Evolutionary conservation across 352 stramenopile species (phyloP), one percentile per base, ranked within the genome.

Genomic region (Blastocystis sp.): DNA sequence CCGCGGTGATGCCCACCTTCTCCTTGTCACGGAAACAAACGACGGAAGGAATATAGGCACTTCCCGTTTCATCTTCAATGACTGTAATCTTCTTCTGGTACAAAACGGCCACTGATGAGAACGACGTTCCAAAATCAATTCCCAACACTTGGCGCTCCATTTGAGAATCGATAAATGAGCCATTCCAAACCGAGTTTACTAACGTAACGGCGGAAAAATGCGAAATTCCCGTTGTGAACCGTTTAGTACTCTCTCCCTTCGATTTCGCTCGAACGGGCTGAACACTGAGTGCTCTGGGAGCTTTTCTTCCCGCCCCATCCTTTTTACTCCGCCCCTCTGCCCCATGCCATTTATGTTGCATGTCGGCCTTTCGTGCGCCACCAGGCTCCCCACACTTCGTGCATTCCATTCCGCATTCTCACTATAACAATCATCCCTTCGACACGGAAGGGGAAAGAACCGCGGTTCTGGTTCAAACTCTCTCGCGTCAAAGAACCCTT

Each of bases 41-140:
- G 21, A 79, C 69, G 2, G 69, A 79, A 34, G 69, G 69, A 79
- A 79, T 79, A 42, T 40, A 65, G 2, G 69, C 60, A 34, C 57
- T 79, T 24, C 69, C 69, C 19, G 4, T 65, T 42, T 79, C 69
- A 63, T 79, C 69, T 40, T 79, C 42, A 63, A 79, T 43, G 63
- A 79, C 57, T 21, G 57, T 79, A 19, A 79, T 79, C 52, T 79
- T 24, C 7, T 43, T 48, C 19, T 79, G 19, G 40, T 40, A 79
- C 21, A 79, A n/a, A 62, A 79, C 19, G 17, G 69, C 69, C 43
- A 61, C 69, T 3, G 69, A 79, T 62, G 69, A 79, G 60, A 79
- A 79, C 21, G 69, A 79, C 28, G 69, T 79, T 65, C 69, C 69
- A 63, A 79, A 79, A 79, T 79, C 69, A 79, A 79, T 79, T 79